Evolutionary conservation across 2,329 filamentous ascomycete species (phyloP).

Genomic region (Allantophomopsis lycopodina): DNA sequence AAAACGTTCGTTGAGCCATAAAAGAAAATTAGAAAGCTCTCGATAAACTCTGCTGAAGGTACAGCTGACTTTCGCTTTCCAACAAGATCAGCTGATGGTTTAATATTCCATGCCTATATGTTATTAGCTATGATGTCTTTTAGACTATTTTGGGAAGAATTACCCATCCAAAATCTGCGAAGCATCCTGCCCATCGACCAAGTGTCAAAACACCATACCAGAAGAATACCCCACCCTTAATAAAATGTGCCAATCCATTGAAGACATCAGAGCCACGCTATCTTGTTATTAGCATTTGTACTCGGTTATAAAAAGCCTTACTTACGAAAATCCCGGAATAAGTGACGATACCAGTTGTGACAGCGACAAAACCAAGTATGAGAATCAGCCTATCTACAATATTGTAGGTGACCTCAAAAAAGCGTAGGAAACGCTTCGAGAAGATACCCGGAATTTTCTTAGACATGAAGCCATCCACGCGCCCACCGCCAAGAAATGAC

Average conservation of each 20-base stretch:
- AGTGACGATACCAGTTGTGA: slow-evolving; percentile 60
- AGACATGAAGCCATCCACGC: slow-evolving; percentile 34
- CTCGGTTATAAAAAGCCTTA: slow-evolving; percentile 8
- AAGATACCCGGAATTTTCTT: slow-evolving; percentile 39
- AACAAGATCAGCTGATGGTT: slow-evolving; percentile 42
- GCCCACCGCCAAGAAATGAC: slow-evolving; percentile 23
- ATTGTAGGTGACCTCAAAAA: slow-evolving; percentile 47
- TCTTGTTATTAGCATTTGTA: slow-evolving; percentile 3
- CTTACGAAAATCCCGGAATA: slow-evolving; percentile 78
- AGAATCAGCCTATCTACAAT: slow-evolving; percentile 65
- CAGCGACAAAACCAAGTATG: slow-evolving; percentile 59
- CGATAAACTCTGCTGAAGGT: slow-evolving; percentile 76
- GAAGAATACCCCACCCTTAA: slow-evolving; percentile 92
- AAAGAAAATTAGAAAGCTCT: slow-evolving; percentile 79
- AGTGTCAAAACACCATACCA: slow-evolving; percentile 82
- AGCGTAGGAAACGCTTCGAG: slow-evolving; percentile 39
- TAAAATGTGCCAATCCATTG: slow-evolving; percentile 80
- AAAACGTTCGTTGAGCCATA: slow-evolving; percentile 89
- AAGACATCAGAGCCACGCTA: slow-evolving; percentile 59
- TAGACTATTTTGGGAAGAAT: slow-evolving; percentile 10
- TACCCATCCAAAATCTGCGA: slow-evolving; percentile 78
- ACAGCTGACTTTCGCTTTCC: slow-evolving; percentile 45
- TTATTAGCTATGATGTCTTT: slow-evolving; percentile 6
- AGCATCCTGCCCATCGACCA: slow-evolving; percentile 81
- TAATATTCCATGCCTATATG: slow-evolving; percentile 67